A percentile compares a stretch with the other conserved stretches of the same genome.
Conservation (phyloP, 805 yeast genomes). For the Barnettozyma californica region DNA sequence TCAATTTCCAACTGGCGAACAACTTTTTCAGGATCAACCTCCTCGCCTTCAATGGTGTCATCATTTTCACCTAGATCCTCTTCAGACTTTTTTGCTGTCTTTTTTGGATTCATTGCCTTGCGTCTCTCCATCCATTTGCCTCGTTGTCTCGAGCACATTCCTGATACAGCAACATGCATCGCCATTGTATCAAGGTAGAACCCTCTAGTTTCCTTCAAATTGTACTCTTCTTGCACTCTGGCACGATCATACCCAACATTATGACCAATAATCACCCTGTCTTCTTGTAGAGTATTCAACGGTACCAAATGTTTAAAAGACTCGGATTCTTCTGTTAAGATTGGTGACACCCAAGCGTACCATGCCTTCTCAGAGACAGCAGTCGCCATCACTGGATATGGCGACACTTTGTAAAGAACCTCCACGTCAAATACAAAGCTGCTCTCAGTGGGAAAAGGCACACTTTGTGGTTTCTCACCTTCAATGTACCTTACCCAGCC, state of each 20-base stretch:
- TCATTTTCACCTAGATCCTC: slow-evolving; percentile 11
- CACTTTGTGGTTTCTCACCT: slow-evolving; percentile 48
- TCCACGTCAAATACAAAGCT: slow-evolving; percentile 87
- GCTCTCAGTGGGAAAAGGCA: slow-evolving; percentile 65
- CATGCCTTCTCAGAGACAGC: slow-evolving; percentile 76
- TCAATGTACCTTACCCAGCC: slow-evolving; percentile 81
- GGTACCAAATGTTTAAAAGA: slow-evolving; percentile 67
- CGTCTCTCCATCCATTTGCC: slow-evolving; percentile 64
- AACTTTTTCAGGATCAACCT: background rate
- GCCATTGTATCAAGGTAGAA: slow-evolving; percentile 91
- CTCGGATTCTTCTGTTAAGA: slow-evolving; percentile 48
- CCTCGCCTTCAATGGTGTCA: background rate
- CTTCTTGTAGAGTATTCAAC: slow-evolving; percentile 41
- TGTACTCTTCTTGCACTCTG: slow-evolving; percentile 78
- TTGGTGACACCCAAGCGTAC: slow-evolving; percentile 95
- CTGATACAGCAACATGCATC: slow-evolving; percentile 82
- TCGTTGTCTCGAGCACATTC: slow-evolving; percentile 90
- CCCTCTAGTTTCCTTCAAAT: slow-evolving; percentile 56
- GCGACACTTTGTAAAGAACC: slow-evolving; percentile 67
- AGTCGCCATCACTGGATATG: slow-evolving; percentile 74
- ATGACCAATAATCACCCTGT: slow-evolving; percentile 77
- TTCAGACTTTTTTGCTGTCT: slow-evolving; percentile 17
- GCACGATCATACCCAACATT: slow-evolving; percentile 91
- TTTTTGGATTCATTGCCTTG: slow-evolving; percentile 27
- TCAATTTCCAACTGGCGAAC: slow-evolving; percentile 31